Evolutionary conservation across 257 asterid species (phyloP).

Genomic region (Nicotiana attenuata): DNA sequence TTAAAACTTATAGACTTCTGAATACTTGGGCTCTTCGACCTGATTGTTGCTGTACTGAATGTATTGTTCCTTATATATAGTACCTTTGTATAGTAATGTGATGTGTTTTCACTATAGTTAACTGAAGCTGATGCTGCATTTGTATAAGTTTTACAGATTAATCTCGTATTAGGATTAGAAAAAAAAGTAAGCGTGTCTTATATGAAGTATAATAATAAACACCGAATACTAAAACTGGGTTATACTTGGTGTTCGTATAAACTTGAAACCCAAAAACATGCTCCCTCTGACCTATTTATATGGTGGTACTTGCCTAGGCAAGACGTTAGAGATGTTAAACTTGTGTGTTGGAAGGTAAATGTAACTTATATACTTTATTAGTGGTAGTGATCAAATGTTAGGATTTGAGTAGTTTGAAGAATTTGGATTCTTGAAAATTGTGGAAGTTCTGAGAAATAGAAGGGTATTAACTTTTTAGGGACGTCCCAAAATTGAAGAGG

Average conservation of each 20-base stretch:
- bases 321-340: not conserved
- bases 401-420: not conserved
- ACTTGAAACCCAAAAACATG: not conserved
- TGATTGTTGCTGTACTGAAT: not conserved
- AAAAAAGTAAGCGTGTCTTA: not conserved
- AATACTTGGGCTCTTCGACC: not conserved
- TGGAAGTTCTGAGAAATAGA: not conserved
- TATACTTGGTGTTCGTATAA: not conserved
- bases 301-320: not conserved
- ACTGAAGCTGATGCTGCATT: not conserved
- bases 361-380: not conserved
- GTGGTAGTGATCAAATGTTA: not conserved
- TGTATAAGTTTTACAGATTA: not conserved
- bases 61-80: not conserved
- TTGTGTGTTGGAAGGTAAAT: not conserved
- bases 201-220: not conserved
- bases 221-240: not conserved
- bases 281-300: not conserved
- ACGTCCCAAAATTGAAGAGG: not conserved
- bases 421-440: not conserved
- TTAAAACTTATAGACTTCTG: not conserved
- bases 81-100: not conserved
- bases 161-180: not conserved
- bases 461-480: not conserved
- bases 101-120: not conserved